These are phyloP conservation scores for Apiotrichum montevideense DNA, from an alignment of 1,284 basidiomycete genomes.

Conservation along the genomic window DNA sequence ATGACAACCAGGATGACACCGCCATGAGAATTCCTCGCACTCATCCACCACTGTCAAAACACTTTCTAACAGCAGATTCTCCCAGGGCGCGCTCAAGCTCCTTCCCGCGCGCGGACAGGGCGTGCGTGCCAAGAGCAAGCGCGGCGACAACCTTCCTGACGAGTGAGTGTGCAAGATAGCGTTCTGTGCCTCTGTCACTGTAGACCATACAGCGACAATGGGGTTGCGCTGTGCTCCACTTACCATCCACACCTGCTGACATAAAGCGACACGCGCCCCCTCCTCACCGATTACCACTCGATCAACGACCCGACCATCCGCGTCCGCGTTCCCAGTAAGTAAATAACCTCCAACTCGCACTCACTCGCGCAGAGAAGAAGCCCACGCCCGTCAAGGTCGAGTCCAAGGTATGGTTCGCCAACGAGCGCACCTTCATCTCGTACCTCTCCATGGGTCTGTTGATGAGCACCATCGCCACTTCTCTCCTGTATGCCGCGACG, in stretches of 20 bases:
- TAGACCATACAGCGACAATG: too few relatives aligned
- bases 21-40: too few relatives aligned
- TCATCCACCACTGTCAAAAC: background rate
- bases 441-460: slow-evolving; percentile 84
- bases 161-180: slow-evolving; percentile 22
- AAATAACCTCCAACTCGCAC: background rate
- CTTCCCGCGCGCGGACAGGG: slow-evolving; percentile 37
- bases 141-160: slow-evolving; percentile 43
- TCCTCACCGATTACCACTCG: slow-evolving; percentile 42
- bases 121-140: slow-evolving; percentile 37
- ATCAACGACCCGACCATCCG: slow-evolving; percentile 39
- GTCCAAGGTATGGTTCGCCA: slow-evolving; percentile 98
- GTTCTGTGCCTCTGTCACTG: background rate
- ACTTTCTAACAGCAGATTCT: slow-evolving; percentile 32
- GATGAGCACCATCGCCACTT: slow-evolving; percentile 76
- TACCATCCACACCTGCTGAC: too few relatives aligned
- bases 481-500: slow-evolving; percentile 54
- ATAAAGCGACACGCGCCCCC: slow-evolving; percentile 23
- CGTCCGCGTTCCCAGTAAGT: slow-evolving; percentile 39
- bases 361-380: slow-evolving; percentile 58
- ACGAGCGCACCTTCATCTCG: slow-evolving; percentile 92
- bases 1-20: too few relatives aligned
- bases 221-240: too few relatives aligned
- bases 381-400: slow-evolving; percentile 86
- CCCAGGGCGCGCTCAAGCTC: slow-evolving; percentile 34